Base-by-base conservation (phyloP, 352 stramenopile species). In the Salisapilia sapeloensis region DNA sequence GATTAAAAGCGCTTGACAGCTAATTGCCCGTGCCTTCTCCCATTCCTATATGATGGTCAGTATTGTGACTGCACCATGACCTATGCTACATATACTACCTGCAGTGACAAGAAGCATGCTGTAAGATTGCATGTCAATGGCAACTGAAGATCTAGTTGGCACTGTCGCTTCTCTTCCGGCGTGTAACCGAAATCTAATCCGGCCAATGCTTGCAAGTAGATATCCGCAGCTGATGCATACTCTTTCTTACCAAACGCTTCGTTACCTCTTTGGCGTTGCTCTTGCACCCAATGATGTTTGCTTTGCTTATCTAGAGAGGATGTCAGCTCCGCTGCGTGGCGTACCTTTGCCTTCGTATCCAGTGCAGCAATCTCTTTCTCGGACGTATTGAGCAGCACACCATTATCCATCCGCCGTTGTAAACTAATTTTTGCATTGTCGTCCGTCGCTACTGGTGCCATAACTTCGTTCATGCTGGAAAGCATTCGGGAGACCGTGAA, bases 401-500 rank as follows among this genome's bases (percentile, higher is more conserved):
- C 74, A 36, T 90, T 86, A 18, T 79, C 67, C 20, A 64, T 58
- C 30, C 60, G 76, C 16, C 66, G 61, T 50, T 90, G 74, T 25
- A 90, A 50, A 6, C 58, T 58, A 34, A 81, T 55, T 3, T 52
- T 72, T 11, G 50, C 45, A 11, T 52, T 60, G 7, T 51, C 37
- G 9, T 69, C 50, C 17, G 48, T 52, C 13, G 53, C 63, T 15
- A 81, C 57, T 2, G 69, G 69, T 3, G 57, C 56, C 72, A 87
- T 85, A 26, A 77, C 49, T 30, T 74, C 56, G 30, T 85, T 89
- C 46, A 85, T 82, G 49, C 46, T 79, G 24, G 60, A 40, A 16
- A 90, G 50, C 70, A 90, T 90, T 50, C 81, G 84, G 16, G 70
- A 80, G 30, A 90, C 66, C 15, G 74, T 90, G 54, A 77, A 89